phyloP scores from a whole-genome alignment of 2,329 filamentous ascomycete species.

The Remersonia thermophila region DNA sequence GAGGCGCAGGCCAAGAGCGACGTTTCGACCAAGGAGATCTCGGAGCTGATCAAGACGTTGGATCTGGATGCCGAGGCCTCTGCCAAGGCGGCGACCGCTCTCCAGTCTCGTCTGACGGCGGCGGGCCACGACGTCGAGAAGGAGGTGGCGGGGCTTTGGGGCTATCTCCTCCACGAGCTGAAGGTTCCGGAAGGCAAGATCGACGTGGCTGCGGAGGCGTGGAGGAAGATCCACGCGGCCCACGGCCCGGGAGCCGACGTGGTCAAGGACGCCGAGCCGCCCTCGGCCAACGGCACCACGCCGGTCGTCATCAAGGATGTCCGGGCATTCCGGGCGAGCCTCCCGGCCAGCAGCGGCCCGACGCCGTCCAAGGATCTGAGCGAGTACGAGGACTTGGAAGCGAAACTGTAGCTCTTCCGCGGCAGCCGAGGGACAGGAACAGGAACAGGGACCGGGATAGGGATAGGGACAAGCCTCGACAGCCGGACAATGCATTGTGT shows the following conservation, averaged over 20 bases:
- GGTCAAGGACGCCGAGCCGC: conserved; percentile 18
- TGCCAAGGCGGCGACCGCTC: conserved; percentile 22
- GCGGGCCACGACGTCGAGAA: conserved; percentile 32
- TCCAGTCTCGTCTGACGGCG: conserved; percentile 23
- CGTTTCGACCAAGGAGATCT: conserved; percentile 29
- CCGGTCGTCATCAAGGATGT: conserved; percentile 64
- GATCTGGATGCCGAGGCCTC: conserved; percentile 23
- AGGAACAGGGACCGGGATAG: too few relatives aligned
- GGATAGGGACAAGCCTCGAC: neutral
- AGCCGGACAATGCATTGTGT: too few relatives aligned
- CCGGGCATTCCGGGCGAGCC: conserved; percentile 62
- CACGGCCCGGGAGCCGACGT: conserved; percentile 19
- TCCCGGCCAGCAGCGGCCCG: conserved; percentile 62
- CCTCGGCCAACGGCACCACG: conserved; percentile 36
- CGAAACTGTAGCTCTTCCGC: conserved; percentile 53
- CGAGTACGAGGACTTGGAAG: conserved; percentile 74
- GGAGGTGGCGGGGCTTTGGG: conserved; percentile 37
- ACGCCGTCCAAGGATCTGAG: conserved; percentile 61
- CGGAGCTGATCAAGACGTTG: conserved; percentile 27
- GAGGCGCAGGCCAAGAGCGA: conserved; percentile 55
- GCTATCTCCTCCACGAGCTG: conserved; percentile 36
- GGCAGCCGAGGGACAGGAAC: neutral
- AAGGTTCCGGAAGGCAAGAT: conserved; percentile 38
- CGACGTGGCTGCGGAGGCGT: conserved; percentile 28
- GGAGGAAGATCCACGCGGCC: conserved; percentile 23